Base-by-base conservation (phyloP, 192 early-diverging fungal genomes). In the Dissophora ornata region DNA sequence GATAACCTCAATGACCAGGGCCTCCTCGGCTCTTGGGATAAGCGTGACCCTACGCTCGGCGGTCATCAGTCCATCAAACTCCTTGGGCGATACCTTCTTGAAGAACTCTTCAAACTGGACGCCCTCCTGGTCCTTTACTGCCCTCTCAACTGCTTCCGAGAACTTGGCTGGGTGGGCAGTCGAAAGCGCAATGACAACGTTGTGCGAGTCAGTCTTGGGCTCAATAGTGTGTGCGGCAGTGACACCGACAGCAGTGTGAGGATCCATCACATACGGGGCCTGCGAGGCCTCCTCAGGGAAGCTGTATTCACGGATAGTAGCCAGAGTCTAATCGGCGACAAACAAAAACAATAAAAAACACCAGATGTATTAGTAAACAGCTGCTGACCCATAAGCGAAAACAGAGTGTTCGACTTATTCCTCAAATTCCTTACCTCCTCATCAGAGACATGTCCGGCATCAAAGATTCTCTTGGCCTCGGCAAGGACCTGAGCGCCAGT, bases 81-180 rank as follows among this genome's bases (percentile, higher is more conserved):
- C 85, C 18, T 82, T 82, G 13, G 92, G 92, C 51, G 88, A 80
- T 26, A 94, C 88, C 29, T 81, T 62, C 53, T 78, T 81, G 48
- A 82, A 69, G 54, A 84, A 84, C 48, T 82, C 71, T 38, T 77
- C 61, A 71, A 89, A 89, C 32, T 84, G 71, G 36, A 94, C 85
- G 18, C 81, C 70, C 13, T 67, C 57, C 25, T 69, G 65, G 16
- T 81, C 79, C 69, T 86, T 85, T 53, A 92, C 75, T 40, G 96
- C 93, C 62, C 81, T 77, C 58, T 91, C 86, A 25, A 99, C 96
- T 5, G 96, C 93, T 41, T 94, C 94, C 5, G 95, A 91, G 82
- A 99, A 99, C 75, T 99, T 99, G 34, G 95, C 97, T 30, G 96
- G 97, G 51, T 94, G 94, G 7, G 97, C 97, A 0, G 97, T 98